A percentile compares a stretch with the other conserved stretches of the same genome.
These are phyloP conservation scores for Vickermania ingenoplastis DNA, from an alignment of 208 protist genomes.

Conservation along the genomic window DNA sequence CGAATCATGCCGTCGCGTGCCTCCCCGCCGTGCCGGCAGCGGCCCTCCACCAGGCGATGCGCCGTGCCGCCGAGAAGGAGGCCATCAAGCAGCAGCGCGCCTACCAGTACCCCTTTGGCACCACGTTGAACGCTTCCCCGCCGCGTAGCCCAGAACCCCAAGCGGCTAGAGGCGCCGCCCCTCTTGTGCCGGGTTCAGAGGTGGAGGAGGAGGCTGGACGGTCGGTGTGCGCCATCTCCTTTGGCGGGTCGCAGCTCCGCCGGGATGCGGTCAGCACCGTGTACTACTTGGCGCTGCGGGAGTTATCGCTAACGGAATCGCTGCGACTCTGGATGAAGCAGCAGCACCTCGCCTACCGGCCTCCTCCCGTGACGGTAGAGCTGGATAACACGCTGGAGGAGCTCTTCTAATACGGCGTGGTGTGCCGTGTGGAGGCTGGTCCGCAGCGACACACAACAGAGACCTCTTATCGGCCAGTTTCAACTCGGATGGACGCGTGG, in stretches of 20 bases:
- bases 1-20: constrained; percentile 11
- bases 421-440: no score
- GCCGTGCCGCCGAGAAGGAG: not conserved
- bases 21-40: not conserved
- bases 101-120: not conserved
- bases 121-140: constrained; percentile 7
- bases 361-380: constrained; percentile 6
- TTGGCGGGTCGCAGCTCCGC: constrained; percentile 29
- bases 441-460: not conserved
- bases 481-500: no score
- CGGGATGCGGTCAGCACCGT: constrained; percentile 27
- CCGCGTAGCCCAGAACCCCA: constrained; percentile 19
- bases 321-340: constrained; percentile 20
- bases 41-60: not conserved
- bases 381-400: constrained; percentile 39
- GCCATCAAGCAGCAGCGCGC: constrained; percentile 1
- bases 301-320: constrained; percentile 21
- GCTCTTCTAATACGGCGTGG: constrained; percentile 39
- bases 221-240: not conserved
- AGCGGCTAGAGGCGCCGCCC: not conserved
- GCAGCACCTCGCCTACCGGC: constrained; percentile 13
- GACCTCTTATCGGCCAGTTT: no score
- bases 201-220: not conserved
- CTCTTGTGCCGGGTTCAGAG: not conserved
- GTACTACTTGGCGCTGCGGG: constrained; percentile 18